phyloP scores from a whole-genome alignment of 2,329 filamentous ascomycete genomes.

The Exophiala calicioides region DNA sequence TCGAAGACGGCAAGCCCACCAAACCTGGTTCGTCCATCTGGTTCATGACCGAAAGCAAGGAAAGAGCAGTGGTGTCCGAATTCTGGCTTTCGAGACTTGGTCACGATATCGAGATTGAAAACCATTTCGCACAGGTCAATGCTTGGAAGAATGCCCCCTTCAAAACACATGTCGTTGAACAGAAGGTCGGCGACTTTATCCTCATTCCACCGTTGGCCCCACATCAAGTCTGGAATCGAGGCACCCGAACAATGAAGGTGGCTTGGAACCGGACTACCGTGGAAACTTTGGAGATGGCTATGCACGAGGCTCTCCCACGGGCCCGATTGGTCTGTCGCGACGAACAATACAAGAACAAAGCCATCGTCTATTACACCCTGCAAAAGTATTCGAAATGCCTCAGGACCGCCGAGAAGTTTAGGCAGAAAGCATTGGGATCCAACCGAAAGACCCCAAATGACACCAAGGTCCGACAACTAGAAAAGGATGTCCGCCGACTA shows the following conservation, averaged over 20 bases:
- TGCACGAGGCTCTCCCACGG: conserved; percentile 84
- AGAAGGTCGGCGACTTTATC: conserved; percentile 87
- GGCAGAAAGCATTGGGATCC: conserved; percentile 41
- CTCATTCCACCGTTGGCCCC: conserved; percentile 89
- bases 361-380: conserved; percentile 86
- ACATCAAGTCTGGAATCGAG: conserved; percentile 97
- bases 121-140: conserved; percentile 92
- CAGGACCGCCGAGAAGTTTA: conserved; percentile 59
- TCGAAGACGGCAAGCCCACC: conserved; percentile 67
- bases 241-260: conserved; percentile 93
- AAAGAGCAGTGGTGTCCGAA: conserved; percentile 84
- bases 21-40: conserved; percentile 88
- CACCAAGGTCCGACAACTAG: conserved; percentile 67
- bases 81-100: conserved; percentile 92
- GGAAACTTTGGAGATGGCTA: conserved; percentile 82
- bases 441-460: conserved; percentile 41
- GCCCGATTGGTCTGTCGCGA: conserved; percentile 91
- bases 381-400: conserved; percentile 70
- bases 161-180: conserved; percentile 88
- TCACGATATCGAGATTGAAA: conserved; percentile 95
- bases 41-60: conserved; percentile 98
- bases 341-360: conserved; percentile 98
- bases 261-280: conserved; percentile 96
- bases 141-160: conserved; percentile 96
- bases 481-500: conserved; percentile 77